Evolutionary conservation across 768 basidiomycete species (phyloP), one percentile per base, ranked within the genome.

Genomic region (Dendrothele bispora): DNA sequence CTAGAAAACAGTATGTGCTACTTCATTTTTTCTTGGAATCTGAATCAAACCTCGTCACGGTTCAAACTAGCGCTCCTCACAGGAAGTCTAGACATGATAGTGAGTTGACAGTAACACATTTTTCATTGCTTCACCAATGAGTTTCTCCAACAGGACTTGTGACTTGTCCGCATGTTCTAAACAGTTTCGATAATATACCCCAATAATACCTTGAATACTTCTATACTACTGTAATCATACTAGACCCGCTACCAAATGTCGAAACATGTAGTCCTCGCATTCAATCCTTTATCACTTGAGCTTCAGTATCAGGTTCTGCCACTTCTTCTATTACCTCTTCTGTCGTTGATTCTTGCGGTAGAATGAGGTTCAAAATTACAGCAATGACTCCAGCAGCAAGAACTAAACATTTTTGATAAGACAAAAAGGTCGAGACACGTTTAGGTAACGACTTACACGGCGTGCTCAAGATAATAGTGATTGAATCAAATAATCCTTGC

Each of bases 391-490:
- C 85, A 0, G 82, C 63, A 34, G 73, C 68, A 39, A 86, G 64
- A 61, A 83, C 83, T 84, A 52, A 5, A n/a, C 39, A 35, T 47
- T 18, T 51, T 10, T 26, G 28, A 43, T 8, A 28, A 25, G 24
- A 17, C 11, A 25, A 18, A 45, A 35, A 32, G 11, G 18, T 34
- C 28, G 11, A n/a, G 29, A 14, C 7, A 24, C 24, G 26, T 18
- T 18, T 26, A 52, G n/a, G 37, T 18, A 35, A 14, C 10, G 39
- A 61, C 85, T 73, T 62, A 89, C 89, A 92, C 29, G 89, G 91
- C 2, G 89, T 91, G 51, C 80, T 84, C 47, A 92, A 64, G 29
- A 92, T 68, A 57, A 93, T 92, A 29, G 85, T 84, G 52, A 92
- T 88, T 7, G 86, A 86, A 58, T 83, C 72, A 51, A 94, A 79